Conservation (phyloP, 148 eudicot species). For the Pouteria glomerata region DNA sequence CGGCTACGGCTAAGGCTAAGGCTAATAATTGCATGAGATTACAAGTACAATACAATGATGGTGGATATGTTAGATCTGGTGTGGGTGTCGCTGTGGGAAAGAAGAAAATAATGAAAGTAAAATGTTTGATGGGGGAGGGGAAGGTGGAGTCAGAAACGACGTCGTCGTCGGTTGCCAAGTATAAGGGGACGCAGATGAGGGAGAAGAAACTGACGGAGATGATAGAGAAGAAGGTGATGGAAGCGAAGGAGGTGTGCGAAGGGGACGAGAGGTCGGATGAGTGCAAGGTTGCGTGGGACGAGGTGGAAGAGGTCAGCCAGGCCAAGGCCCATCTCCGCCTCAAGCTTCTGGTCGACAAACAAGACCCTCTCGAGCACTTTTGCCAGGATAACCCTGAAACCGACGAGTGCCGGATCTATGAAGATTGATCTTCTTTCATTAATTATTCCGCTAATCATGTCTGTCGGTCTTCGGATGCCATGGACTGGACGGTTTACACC, state of each 20-base stretch:
- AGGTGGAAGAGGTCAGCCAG: conserved; percentile 46
- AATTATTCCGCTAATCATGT: no score
- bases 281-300: conserved; percentile 51
- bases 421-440: conserved; percentile 17
- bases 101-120: no score
- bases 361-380: conserved; percentile 34
- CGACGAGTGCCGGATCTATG: conserved; percentile 41
- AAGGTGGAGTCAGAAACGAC: neutral
- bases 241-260: conserved; percentile 37
- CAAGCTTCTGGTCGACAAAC: conserved; percentile 16
- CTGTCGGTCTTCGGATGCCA: no score
- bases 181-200: conserved; percentile 38
- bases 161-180: conserved; percentile 14
- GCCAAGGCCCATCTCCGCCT: conserved; percentile 47
- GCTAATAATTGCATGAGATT: no score
- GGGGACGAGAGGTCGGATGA: conserved; percentile 30
- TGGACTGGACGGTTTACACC: no score
- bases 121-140: neutral
- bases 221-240: conserved; percentile 39
- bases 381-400: conserved; percentile 39
- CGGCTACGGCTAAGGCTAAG: no score
- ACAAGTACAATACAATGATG: no score
- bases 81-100: no score
- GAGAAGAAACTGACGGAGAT: conserved; percentile 37
- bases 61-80: no score